Conservation (phyloP, 345 rosid species). For the Excoecaria cochinchinensis region DNA sequence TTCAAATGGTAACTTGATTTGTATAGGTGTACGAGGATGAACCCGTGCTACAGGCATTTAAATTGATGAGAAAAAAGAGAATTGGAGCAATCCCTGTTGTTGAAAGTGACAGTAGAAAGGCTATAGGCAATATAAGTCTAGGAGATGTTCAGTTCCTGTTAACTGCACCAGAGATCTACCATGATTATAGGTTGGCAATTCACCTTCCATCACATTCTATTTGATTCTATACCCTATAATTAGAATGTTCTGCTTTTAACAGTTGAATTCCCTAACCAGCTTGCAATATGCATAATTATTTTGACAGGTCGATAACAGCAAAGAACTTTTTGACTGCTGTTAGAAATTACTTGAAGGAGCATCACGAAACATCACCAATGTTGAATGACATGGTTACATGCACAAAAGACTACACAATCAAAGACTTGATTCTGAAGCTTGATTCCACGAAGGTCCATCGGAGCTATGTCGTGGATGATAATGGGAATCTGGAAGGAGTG, state of each 20-base stretch:
- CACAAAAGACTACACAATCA: constrained; percentile 54
- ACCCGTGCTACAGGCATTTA: constrained; percentile 97
- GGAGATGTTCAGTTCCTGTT: constrained; percentile 88
- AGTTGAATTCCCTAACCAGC: neutral
- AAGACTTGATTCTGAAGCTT: constrained; percentile 70
- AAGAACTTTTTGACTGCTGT: constrained; percentile 74
- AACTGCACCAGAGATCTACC: constrained; percentile 92
- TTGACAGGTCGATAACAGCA: constrained; percentile 73
- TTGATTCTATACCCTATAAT: neutral
- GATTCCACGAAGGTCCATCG: constrained; percentile 73
- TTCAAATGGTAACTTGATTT: constrained; percentile 1
- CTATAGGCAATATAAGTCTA: constrained; percentile 86
- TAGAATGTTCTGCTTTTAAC: neutral
- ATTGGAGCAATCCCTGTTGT: constrained; percentile 84
- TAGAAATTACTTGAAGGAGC: constrained; percentile 59
- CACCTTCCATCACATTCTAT: neutral
- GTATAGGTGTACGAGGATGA: constrained; percentile 78
- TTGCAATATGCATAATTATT: neutral
- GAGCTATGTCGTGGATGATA: constrained; percentile 73
- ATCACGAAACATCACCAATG: constrained; percentile 47
- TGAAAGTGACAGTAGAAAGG: constrained; percentile 52
- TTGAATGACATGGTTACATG: constrained; percentile 71
- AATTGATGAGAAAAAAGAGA: constrained; percentile 77
- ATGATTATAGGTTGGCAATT: constrained; percentile 60
- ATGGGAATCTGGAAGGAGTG: constrained; percentile 85